Conservation (phyloP, 2,329 filamentous ascomycete species). For the Scedosporium apiospermum region DNA sequence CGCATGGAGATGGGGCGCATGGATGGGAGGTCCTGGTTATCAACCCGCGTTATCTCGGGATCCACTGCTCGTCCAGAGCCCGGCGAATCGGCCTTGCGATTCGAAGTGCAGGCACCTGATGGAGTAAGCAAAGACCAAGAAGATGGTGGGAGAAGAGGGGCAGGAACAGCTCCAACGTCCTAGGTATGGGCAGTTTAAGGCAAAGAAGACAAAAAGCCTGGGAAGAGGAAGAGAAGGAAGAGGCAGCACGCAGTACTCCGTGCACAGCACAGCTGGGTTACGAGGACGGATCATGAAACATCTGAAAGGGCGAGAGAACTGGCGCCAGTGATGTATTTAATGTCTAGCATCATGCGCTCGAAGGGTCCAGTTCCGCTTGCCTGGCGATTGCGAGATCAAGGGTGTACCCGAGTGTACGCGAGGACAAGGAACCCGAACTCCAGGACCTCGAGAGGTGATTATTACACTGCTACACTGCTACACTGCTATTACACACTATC, state of each 20-base stretch:
- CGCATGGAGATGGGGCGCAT: background rate
- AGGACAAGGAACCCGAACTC: background rate
- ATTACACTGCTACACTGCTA: background rate
- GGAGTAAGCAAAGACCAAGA: background rate
- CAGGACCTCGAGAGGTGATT: too few relatives aligned
- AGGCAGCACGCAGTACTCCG: background rate
- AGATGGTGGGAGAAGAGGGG: background rate
- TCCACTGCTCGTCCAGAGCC: background rate
- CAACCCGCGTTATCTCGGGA: background rate
- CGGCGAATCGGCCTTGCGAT: background rate
- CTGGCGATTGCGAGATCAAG: background rate
- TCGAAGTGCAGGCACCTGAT: background rate
- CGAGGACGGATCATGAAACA: slow-evolving; percentile 3
- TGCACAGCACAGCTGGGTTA: background rate
- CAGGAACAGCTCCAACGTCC: background rate
- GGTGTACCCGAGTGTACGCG: background rate
- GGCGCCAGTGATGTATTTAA: slow-evolving; percentile 4
- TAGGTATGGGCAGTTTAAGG: background rate
- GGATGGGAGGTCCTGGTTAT: background rate
- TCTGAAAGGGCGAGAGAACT: background rate
- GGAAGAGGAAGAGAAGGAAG: background rate
- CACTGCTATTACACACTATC: background rate
- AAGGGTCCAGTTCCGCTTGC: background rate
- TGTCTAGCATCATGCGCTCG: slow-evolving; percentile 5
- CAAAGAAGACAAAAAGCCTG: background rate